Evolutionary conservation across 176 grass and related monocot genomes (phyloP).

Genomic region (Oryza meridionalis): DNA sequence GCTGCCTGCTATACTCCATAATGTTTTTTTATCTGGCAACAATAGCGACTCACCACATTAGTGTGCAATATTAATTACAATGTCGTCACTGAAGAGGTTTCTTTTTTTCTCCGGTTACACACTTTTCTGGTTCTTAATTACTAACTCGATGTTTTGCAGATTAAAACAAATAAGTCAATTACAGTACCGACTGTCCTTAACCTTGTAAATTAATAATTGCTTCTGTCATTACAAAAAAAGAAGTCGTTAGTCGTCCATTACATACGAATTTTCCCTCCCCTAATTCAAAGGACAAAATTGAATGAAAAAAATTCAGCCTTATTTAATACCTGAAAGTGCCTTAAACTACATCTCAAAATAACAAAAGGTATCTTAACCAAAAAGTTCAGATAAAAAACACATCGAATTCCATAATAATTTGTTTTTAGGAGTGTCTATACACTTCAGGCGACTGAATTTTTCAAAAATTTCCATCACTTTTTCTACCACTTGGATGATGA

Average conservation of each 20-base stretch:
- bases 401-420: neutral
- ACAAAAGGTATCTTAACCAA: neutral
- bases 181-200: neutral
- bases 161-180: neutral
- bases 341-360: neutral
- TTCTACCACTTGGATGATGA: no score
- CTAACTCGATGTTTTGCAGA: neutral
- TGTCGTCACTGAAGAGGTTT: neutral
- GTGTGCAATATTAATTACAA: neutral
- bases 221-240: neutral
- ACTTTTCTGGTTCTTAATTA: neutral
- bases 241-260: neutral
- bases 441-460: no score
- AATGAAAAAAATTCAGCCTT: neutral
- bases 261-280: neutral
- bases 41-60: constrained; percentile 1
- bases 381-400: neutral
- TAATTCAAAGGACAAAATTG: neutral
- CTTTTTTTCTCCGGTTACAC: neutral
- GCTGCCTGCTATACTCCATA: neutral
- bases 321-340: neutral
- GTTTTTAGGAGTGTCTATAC: no score
- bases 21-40: neutral
- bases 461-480: no score
- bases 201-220: no score